Conservation (phyloP, 495 filamentous ascomycete genomes). For the Hypomontagnella submonticulosa region DNA sequence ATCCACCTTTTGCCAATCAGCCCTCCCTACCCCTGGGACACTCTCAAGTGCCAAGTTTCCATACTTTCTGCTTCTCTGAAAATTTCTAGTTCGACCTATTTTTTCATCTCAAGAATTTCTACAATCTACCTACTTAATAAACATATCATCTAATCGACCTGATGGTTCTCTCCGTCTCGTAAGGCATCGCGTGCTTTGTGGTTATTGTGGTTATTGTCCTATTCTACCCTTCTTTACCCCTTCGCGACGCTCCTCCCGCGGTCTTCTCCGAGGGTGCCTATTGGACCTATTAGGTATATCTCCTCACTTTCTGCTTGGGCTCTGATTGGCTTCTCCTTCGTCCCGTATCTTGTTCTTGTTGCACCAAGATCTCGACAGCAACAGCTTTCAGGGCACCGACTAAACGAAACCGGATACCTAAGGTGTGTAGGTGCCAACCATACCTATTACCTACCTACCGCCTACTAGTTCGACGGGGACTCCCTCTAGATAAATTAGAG, state of each 20-base stretch:
- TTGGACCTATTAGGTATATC: constrained; percentile 31
- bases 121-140: background rate
- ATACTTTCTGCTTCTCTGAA: constrained; percentile 25
- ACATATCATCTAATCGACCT: constrained; percentile 18
- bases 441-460: constrained; percentile 6
- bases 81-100: constrained; percentile 36
- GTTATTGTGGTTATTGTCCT: constrained; percentile 5
- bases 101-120: constrained; percentile 34
- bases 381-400: background rate
- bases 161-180: constrained; percentile 27
- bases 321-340: constrained; percentile 37
- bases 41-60: constrained; percentile 40
- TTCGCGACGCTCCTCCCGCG: constrained; percentile 23
- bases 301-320: constrained; percentile 23
- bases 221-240: constrained; percentile 10
- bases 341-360: constrained; percentile 25
- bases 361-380: constrained; percentile 29
- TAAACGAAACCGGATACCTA: constrained; percentile 6
- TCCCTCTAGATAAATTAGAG: constrained; percentile 24
- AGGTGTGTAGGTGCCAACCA: constrained; percentile 7
- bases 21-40: constrained; percentile 21
- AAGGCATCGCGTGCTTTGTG: constrained; percentile 27
- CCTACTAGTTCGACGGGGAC: background rate
- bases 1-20: constrained; percentile 29
- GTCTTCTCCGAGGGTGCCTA: constrained; percentile 38